A percentile compares a stretch with the other conserved stretches of the same genome.
Conservation (phyloP, 495 filamentous ascomycete genomes). For the Trichoderma gamsii region DNA sequence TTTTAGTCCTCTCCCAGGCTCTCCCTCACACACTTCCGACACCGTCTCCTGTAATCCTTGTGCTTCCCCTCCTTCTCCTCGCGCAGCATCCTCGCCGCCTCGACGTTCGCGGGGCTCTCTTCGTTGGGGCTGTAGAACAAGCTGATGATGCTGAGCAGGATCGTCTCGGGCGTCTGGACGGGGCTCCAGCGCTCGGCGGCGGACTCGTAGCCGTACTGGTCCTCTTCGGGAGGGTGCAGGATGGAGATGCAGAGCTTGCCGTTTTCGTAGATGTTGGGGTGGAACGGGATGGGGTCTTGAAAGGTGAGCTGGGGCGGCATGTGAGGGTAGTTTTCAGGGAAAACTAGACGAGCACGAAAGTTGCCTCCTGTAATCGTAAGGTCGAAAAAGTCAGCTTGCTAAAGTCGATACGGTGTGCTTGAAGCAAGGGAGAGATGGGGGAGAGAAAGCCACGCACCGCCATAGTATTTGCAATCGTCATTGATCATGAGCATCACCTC, state of each 20-base stretch:
- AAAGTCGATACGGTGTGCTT: neutral
- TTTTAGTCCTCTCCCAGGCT: constrained; percentile 70
- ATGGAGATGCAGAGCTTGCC: constrained; percentile 97
- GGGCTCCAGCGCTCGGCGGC: constrained; percentile 93
- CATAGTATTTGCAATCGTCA: constrained; percentile 94
- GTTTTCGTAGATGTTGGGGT: constrained; percentile 88
- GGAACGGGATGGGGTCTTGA: constrained; percentile 76
- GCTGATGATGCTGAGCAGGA: constrained; percentile 85
- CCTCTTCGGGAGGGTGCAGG: constrained; percentile 91
- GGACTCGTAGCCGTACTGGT: constrained; percentile 90
- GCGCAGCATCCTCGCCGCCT: constrained; percentile 81
- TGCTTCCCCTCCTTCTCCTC: constrained; percentile 59
- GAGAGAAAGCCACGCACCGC: constrained; percentile 46
- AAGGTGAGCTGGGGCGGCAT: constrained; percentile 91
- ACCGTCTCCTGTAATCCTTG: constrained; percentile 70
- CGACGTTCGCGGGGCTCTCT: constrained; percentile 91
- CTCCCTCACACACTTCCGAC: constrained; percentile 71
- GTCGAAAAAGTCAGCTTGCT: constrained; percentile 9
- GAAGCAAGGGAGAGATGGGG: neutral
- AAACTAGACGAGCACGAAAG: constrained; percentile 74
- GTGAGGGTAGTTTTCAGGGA: constrained; percentile 79
- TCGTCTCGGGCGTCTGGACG: constrained; percentile 95
- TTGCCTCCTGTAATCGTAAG: constrained; percentile 59
- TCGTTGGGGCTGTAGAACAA: constrained; percentile 91
- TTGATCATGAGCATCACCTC: constrained; percentile 98